phyloP scores from a whole-genome alignment of 331 rosid species.

The Erythrophleum ivorense region DNA sequence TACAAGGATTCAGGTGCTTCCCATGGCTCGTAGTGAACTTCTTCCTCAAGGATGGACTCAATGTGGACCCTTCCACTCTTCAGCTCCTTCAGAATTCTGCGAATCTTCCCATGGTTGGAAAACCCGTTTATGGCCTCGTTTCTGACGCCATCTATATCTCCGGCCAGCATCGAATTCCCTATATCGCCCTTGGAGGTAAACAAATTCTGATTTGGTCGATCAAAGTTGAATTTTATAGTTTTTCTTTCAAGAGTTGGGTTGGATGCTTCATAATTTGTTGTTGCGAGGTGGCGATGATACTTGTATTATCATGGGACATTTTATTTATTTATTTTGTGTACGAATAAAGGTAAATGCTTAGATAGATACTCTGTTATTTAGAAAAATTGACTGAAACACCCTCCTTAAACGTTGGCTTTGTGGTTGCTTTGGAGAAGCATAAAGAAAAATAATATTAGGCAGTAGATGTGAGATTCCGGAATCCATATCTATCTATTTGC shows the following conservation, averaged over 20 bases:
- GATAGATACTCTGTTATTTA: constrained; percentile 5
- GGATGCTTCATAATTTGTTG: not conserved
- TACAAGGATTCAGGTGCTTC: constrained; percentile 88
- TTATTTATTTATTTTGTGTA: not conserved
- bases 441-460: constrained; percentile 26
- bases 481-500: constrained; percentile 18
- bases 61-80: constrained; percentile 78
- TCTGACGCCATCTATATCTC: constrained; percentile 78
- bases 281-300: not conserved
- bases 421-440: constrained; percentile 38
- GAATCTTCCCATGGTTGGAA: constrained; percentile 89
- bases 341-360: not conserved
- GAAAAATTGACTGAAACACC: constrained; percentile 5
- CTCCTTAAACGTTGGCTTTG: constrained; percentile 17
- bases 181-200: constrained; percentile 85
- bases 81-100: constrained; percentile 87
- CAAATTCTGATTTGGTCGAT: not conserved
- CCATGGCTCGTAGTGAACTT: constrained; percentile 89
- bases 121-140: constrained; percentile 79
- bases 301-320: not conserved
- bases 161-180: constrained; percentile 89
- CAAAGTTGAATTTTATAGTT: not conserved
- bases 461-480: constrained; percentile 27
- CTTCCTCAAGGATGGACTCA: constrained; percentile 82
- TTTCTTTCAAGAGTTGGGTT: constrained; percentile 1